phyloP scores from a whole-genome alignment of 768 basidiomycete genomes.

The Lyophyllum atratum region DNA sequence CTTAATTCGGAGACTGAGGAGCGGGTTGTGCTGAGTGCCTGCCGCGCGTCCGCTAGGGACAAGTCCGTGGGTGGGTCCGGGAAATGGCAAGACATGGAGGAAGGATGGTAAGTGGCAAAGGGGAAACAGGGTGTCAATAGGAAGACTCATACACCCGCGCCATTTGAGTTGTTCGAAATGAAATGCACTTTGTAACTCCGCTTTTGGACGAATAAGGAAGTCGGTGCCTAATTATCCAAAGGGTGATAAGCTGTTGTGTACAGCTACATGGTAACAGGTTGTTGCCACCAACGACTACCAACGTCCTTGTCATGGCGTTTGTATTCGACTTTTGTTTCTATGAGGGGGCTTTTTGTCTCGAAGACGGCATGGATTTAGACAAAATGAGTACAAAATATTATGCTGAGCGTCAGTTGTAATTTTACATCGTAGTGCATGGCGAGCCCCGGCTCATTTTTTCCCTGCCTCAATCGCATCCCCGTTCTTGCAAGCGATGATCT shows the following conservation, averaged over 20 bases:
- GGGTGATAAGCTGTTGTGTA: background rate
- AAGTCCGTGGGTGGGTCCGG: constrained; percentile 63
- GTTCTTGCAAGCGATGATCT: constrained; percentile 98
- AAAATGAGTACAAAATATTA: constrained; percentile 7
- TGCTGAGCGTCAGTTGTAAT: constrained; percentile 1
- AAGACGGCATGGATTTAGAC: background rate
- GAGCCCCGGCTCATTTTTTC: constrained; percentile 58
- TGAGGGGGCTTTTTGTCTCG: background rate
- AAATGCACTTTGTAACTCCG: constrained; percentile 19
- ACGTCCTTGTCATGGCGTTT: background rate
- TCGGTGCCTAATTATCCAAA: background rate
- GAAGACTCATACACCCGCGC: background rate
- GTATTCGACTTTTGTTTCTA: background rate
- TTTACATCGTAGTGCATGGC: constrained; percentile 7
- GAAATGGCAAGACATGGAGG: constrained; percentile 32
- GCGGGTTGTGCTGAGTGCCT: constrained; percentile 39
- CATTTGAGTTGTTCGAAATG: constrained; percentile 11
- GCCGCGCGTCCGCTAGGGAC: constrained; percentile 53
- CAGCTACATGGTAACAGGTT: no score
- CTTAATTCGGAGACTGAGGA: constrained; percentile 37
- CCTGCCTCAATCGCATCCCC: constrained; percentile 83
- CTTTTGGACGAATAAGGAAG: constrained; percentile 8
- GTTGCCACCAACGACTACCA: background rate
- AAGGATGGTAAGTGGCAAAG: constrained; percentile 12
- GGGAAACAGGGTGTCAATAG: background rate